Evolutionary conservation across 768 basidiomycete genomes (phyloP).

Genomic region (Tubosaeta sp.): DNA sequence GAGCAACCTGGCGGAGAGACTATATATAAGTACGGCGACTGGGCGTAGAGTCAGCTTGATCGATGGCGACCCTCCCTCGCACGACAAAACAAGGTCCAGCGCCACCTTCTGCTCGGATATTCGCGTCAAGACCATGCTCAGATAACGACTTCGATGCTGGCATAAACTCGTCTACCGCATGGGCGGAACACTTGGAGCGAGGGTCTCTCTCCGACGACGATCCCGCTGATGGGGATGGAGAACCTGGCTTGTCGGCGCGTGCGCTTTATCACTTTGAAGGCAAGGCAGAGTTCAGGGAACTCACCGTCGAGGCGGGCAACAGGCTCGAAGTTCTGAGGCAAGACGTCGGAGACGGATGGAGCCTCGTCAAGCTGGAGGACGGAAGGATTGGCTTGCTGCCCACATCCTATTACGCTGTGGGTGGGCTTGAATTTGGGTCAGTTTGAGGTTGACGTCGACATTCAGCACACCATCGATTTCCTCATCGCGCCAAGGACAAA

Average conservation of each 20-base stretch:
- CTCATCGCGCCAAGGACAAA: slow-evolving; percentile 38
- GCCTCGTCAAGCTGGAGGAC: slow-evolving; percentile 55
- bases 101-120: slow-evolving; percentile 4
- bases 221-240: slow-evolving; percentile 33
- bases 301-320: slow-evolving; percentile 65
- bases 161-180: slow-evolving; percentile 72
- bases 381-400: slow-evolving; percentile 69
- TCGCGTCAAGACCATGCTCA: slow-evolving; percentile 20
- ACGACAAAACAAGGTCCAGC: slow-evolving; percentile 25
- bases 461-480: slow-evolving; percentile 66
- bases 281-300: slow-evolving; percentile 69
- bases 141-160: slow-evolving; percentile 64
- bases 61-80: slow-evolving; percentile 38
- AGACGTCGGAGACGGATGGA: slow-evolving; percentile 76
- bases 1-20: not conserved
- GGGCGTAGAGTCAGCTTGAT: not conserved
- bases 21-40: not conserved
- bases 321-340: slow-evolving; percentile 67
- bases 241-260: slow-evolving; percentile 49
- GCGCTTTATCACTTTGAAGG: slow-evolving; percentile 74
- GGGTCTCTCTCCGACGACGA: slow-evolving; percentile 52
- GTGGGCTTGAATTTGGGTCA: slow-evolving; percentile 16
- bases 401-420: slow-evolving; percentile 66
- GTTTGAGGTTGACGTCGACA: not conserved
- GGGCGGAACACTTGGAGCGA: slow-evolving; percentile 59